Evolutionary conservation across 768 basidiomycete species (phyloP).

Genomic region (Strobilomyces confusus): DNA sequence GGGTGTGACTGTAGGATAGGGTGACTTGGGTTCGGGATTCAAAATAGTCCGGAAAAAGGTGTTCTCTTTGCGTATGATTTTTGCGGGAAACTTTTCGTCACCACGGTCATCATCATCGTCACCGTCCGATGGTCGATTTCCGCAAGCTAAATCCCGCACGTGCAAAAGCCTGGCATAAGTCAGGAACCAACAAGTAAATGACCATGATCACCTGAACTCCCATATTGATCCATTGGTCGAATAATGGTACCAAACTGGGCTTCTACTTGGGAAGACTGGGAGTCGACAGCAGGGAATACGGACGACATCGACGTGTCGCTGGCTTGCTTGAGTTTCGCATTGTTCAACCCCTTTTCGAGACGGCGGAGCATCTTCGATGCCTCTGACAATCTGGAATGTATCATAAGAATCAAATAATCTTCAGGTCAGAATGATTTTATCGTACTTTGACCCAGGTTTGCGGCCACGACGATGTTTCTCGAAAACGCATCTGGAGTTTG

Average conservation of each 20-base stretch:
- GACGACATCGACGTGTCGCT: conserved; percentile 32
- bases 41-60: conserved; percentile 84
- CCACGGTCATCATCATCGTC: conserved; percentile 68
- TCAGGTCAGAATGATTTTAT: conserved; percentile 11
- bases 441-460: conserved; percentile 86
- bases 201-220: conserved; percentile 24
- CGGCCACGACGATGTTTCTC: conserved; percentile 87
- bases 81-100: conserved; percentile 71
- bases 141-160: conserved; percentile 18
- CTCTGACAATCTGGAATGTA: conserved; percentile 64
- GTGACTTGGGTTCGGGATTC: conserved; percentile 57
- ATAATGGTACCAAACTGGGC: conserved; percentile 29
- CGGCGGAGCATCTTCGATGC: conserved; percentile 87
- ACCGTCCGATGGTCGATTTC: conserved; percentile 28
- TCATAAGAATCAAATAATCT: neutral
- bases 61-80: conserved; percentile 71
- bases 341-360: conserved; percentile 78
- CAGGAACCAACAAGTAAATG: neutral
- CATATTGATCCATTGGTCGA: conserved; percentile 29
- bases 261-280: conserved; percentile 24
- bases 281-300: conserved; percentile 32
- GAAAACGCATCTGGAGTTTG: conserved; percentile 61
- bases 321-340: conserved; percentile 66
- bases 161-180: conserved; percentile 1
- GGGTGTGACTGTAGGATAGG: too few relatives aligned